Evolutionary conservation across 768 basidiomycete genomes (phyloP).

Genomic region (Cyathus striatus): DNA sequence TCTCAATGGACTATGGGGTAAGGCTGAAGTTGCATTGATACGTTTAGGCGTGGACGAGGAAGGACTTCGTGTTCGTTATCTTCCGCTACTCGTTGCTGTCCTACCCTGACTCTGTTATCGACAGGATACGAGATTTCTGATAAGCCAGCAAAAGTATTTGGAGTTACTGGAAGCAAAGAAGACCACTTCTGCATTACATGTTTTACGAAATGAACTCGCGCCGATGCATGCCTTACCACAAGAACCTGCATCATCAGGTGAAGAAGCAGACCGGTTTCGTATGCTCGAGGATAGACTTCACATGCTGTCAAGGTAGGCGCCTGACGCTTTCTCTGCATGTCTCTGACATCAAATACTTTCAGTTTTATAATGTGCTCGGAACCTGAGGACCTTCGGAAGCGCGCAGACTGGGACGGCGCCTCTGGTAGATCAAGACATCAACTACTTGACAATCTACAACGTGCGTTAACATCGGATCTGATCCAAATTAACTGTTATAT

Average conservation of each 20-base stretch:
- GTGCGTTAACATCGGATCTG: constrained; percentile 34
- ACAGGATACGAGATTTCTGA: constrained; percentile 80
- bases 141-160: constrained; percentile 94
- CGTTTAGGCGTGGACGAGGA: constrained; percentile 72
- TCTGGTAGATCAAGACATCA: constrained; percentile 70
- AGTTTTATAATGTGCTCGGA: constrained; percentile 93
- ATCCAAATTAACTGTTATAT: neutral
- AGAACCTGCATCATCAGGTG: too few species aligned
- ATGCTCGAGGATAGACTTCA: constrained; percentile 80
- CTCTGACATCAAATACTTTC: constrained; percentile 12
- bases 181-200: constrained; percentile 76
- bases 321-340: constrained; percentile 5
- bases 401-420: constrained; percentile 89
- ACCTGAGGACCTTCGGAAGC: constrained; percentile 73
- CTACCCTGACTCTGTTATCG: constrained; percentile 11
- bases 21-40: constrained; percentile 66
- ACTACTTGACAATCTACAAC: constrained; percentile 76
- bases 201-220: constrained; percentile 85
- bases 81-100: neutral
- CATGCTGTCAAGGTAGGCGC: constrained; percentile 72
- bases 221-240: too few species aligned
- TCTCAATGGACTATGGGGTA: constrained; percentile 74
- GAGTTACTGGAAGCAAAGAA: constrained; percentile 82
- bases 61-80: constrained; percentile 55
- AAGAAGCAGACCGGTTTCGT: too few species aligned